Evolutionary conservation across 805 yeast genomes (phyloP), one percentile per base, ranked within the genome.

Genomic region (Maudiozyma saulgeensis): DNA sequence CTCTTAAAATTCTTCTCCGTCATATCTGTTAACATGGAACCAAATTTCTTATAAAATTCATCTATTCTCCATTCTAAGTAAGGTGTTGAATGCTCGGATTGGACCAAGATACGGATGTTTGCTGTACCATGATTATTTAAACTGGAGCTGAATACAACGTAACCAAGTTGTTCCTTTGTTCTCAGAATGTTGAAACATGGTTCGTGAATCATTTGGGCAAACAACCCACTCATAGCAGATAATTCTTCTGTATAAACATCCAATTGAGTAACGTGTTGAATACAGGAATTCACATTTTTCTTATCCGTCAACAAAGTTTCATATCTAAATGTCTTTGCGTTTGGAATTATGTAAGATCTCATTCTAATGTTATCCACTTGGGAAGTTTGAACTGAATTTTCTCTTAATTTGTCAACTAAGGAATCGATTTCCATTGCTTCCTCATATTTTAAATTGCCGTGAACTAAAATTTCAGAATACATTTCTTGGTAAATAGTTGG

Each of bases 161-260:
- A 91, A 2, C 99, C 99, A 32, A 91, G 74, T 66, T 93, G 98
- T 68, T 91, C 98, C 58, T 87, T 84, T 6, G 99, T 91, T 67
- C 99, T 78, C 50, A 91, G 74, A 53, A 85, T 85, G 61, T 87
- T 83, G 68, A 91, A 93, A 50, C 91, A 85, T 4, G 96, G 97
- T 63, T 91, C 97, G 56, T 78, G 80, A 45, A 84, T 71, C 53
- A 89, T 76, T 53, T 86, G 91, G 0, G 84, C 78, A 44, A 87
- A 67, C 47, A 91, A 68, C 45, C 83, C 87, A 12, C 84, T 74
- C 48, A 77, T 60, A 0, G 81, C 76, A 43, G 80, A 68, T 31
- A 62, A 57, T 6, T 66, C 56, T 43, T 64, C 67, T n/a, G 59
- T 48, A 66, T 84, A 72, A 52, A 72, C 57, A 13, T 85, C 88